These are phyloP conservation scores for Dittrichia graveolens DNA, from an alignment of 129 eudicot genomes.

Conservation along the genomic window DNA sequence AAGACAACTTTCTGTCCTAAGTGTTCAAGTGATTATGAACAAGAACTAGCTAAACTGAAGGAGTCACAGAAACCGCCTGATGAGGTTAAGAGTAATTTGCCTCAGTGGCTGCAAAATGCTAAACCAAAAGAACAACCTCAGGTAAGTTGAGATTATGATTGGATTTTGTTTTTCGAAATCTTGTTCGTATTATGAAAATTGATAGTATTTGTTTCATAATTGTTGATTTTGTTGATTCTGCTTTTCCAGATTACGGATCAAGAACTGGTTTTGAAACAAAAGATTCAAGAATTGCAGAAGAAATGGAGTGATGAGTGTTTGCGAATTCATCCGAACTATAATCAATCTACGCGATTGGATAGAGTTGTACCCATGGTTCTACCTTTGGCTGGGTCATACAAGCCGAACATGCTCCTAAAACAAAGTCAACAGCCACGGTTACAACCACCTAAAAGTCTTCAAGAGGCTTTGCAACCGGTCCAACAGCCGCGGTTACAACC, in stretches of 20 bases:
- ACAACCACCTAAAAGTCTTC: constrained; percentile 48
- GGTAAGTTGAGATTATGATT: constrained; percentile 25
- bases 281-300: constrained; percentile 65
- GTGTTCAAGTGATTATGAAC: constrained; percentile 65
- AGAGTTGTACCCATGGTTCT: constrained; percentile 48
- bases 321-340: constrained; percentile 68
- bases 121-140: constrained; percentile 44
- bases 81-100: constrained; percentile 55
- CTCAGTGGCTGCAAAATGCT: constrained; percentile 91
- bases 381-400: constrained; percentile 50
- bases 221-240: neutral
- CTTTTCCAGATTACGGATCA: constrained; percentile 58
- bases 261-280: constrained; percentile 51
- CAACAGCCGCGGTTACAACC: constrained; percentile 62
- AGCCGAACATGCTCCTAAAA: constrained; percentile 55
- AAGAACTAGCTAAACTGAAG: constrained; percentile 56
- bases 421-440: constrained; percentile 52
- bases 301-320: constrained; percentile 86
- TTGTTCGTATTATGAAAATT: neutral
- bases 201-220: neutral
- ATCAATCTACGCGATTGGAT: constrained; percentile 47
- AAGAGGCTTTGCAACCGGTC: constrained; percentile 44
- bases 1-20: constrained; percentile 54
- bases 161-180: neutral
- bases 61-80: constrained; percentile 54